Conservation (phyloP, 495 filamentous ascomycete species). For the Paragyromitra xinjiangensis region DNA sequence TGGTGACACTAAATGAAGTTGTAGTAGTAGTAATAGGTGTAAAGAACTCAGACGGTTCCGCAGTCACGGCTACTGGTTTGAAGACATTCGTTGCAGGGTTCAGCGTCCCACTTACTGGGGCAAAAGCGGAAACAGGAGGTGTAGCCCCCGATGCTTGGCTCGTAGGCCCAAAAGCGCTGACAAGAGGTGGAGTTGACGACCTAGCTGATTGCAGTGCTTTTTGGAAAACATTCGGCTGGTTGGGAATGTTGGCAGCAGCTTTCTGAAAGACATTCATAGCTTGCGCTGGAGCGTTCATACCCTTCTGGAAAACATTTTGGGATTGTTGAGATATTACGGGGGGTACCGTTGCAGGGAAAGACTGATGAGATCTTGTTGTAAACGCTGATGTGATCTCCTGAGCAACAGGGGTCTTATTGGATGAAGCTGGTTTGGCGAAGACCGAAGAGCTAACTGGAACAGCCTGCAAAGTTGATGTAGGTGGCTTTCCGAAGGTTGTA, state of each 20-base stretch:
- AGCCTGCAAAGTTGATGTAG: constrained; percentile 3
- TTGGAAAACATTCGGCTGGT: constrained; percentile 30
- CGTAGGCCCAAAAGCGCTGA: constrained; percentile 21
- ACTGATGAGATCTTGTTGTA: constrained; percentile 6
- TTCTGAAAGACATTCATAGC: constrained; percentile 35
- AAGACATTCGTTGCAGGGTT: constrained; percentile 22
- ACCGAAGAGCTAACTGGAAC: constrained; percentile 1
- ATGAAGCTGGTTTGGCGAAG: not conserved
- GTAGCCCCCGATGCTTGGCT: not conserved
- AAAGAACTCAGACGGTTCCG: constrained; percentile 19
- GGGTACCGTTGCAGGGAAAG: not conserved
- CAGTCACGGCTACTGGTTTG: not conserved
- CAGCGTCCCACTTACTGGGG: not conserved
- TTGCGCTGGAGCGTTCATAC: constrained; percentile 8
- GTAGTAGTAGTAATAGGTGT: not conserved
- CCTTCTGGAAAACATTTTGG: constrained; percentile 39
- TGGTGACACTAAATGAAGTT: not conserved
- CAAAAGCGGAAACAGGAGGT: constrained; percentile 19
- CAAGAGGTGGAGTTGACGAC: constrained; percentile 19
- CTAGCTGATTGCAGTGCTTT: constrained; percentile 21
- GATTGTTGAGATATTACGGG: constrained; percentile 8
- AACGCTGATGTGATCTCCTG: constrained; percentile 2
- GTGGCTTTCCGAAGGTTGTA: constrained; percentile 12
- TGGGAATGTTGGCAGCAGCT: constrained; percentile 19
- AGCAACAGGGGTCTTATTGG: constrained; percentile 7